Evolutionary conservation across 305 asterid species (phyloP).

Genomic region (Euphrasia arctica): DNA sequence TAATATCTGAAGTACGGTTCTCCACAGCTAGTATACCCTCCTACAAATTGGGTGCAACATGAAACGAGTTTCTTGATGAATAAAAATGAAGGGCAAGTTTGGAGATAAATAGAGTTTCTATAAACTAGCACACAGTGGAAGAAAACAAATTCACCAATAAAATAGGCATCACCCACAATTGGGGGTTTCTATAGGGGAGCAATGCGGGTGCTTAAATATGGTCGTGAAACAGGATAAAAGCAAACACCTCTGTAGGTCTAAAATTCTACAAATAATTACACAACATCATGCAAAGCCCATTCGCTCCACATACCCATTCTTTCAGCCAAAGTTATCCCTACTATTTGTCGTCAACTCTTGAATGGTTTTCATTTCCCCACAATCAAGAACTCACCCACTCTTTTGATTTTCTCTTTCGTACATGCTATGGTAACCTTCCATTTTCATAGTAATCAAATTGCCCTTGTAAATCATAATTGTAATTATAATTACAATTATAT

Average conservation of each 20-base stretch:
- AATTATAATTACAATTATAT: too few relatives aligned
- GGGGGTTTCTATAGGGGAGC: neutral
- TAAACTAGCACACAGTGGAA: neutral
- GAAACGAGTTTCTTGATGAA: constrained; percentile 3
- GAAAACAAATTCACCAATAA: neutral
- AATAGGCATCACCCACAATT: neutral
- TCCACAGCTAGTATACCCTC: constrained; percentile 91
- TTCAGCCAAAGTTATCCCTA: neutral
- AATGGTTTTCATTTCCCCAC: too few relatives aligned
- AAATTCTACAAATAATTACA: neutral
- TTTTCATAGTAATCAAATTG: too few relatives aligned
- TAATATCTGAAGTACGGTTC: constrained; percentile 85
- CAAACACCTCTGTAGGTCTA: neutral
- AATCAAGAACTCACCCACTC: too few relatives aligned
- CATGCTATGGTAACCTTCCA: too few relatives aligned
- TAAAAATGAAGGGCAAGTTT: constrained; percentile 2
- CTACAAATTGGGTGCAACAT: constrained; percentile 33
- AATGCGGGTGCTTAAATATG: neutral
- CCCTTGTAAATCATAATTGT: too few relatives aligned
- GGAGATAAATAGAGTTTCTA: neutral
- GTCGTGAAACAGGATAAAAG: neutral
- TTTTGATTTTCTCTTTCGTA: too few relatives aligned
- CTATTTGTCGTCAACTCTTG: neutral
- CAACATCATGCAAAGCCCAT: neutral
- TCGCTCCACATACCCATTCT: neutral